Evolutionary conservation across 202 grass and related monocot genomes (phyloP).

Genomic region (Hordeum pubiflorum): DNA sequence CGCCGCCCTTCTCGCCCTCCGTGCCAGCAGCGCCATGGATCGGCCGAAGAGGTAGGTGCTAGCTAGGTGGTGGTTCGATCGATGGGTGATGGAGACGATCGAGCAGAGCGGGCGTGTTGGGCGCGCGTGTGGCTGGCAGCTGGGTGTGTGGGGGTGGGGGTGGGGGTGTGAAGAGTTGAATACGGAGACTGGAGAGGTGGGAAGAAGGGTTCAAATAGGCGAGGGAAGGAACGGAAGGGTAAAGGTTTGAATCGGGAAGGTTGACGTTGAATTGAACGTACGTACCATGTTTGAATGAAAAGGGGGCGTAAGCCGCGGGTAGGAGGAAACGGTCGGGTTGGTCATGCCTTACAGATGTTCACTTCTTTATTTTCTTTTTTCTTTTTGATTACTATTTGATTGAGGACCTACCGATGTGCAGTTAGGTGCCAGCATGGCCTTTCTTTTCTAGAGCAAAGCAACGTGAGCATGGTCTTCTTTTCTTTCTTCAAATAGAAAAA

Average conservation of each 20-base stretch:
- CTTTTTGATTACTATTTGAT: background rate
- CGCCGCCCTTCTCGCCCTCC: conserved; percentile 7
- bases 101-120: background rate
- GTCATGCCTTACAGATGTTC: conserved; percentile 15
- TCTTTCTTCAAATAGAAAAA: background rate
- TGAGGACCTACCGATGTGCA: background rate
- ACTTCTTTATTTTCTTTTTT: background rate
- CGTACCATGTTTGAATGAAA: conserved; percentile 29
- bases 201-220: conserved; percentile 43
- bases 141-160: background rate
- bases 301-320: conserved; percentile 18
- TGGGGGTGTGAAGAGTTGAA: conserved; percentile 25
- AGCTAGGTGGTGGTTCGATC: background rate
- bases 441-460: too few relatives aligned
- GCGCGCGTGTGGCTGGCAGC: background rate
- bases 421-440: background rate
- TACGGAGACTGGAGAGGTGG: conserved; percentile 15
- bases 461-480: background rate
- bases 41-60: background rate
- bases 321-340: conserved; percentile 36
- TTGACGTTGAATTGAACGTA: conserved; percentile 52
- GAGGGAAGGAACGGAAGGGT: conserved; percentile 15
- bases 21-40: conserved; percentile 29
- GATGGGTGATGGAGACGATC: background rate
- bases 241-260: conserved; percentile 46